Percentiles rank a stretch among this genome's conserved stretches.
Conservation (phyloP, 78 protist genomes). For the Ministeria vibrans region DNA sequence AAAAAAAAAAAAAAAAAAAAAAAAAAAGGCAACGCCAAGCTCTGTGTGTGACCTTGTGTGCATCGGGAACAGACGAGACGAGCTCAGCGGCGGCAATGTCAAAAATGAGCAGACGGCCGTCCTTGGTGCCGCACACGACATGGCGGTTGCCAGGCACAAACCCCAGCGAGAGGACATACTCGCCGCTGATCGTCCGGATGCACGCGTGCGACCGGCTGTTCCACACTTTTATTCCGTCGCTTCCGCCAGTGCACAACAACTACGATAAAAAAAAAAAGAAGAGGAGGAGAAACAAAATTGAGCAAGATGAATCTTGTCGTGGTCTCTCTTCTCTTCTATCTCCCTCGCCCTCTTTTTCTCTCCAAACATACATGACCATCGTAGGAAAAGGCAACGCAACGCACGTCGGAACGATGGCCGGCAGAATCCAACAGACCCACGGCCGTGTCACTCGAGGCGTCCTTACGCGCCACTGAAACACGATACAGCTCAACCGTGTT, state of each 20-base stretch:
- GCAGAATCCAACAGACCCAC: constrained; percentile 11
- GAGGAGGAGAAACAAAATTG: too few species aligned
- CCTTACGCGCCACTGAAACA: neutral
- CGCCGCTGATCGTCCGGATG: constrained; percentile 56
- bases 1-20: neutral
- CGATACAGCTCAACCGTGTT: constrained; percentile 48
- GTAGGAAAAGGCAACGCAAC: constrained; percentile 46
- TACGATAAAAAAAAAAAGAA: too few species aligned
- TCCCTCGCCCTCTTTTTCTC: too few species aligned
- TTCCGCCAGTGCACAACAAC: constrained; percentile 18
- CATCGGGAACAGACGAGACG: constrained; percentile 5
- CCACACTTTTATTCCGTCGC: constrained; percentile 59
- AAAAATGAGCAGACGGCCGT: constrained; percentile 71
- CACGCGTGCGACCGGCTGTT: constrained; percentile 42
- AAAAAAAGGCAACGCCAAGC: neutral
- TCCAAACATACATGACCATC: too few species aligned
- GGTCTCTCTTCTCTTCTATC: too few species aligned
- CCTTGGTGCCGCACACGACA: constrained; percentile 80
- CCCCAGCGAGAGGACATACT: constrained; percentile 60
- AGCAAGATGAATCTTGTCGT: too few species aligned
- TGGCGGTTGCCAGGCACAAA: constrained; percentile 81
- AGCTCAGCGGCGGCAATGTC: constrained; percentile 60
- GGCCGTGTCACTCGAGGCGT: neutral
- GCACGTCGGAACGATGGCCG: constrained; percentile 74
- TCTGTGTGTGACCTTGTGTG: neutral